Evolutionary conservation across 139 green algal species (phyloP).

Genomic region (Nannochloris sp.): DNA sequence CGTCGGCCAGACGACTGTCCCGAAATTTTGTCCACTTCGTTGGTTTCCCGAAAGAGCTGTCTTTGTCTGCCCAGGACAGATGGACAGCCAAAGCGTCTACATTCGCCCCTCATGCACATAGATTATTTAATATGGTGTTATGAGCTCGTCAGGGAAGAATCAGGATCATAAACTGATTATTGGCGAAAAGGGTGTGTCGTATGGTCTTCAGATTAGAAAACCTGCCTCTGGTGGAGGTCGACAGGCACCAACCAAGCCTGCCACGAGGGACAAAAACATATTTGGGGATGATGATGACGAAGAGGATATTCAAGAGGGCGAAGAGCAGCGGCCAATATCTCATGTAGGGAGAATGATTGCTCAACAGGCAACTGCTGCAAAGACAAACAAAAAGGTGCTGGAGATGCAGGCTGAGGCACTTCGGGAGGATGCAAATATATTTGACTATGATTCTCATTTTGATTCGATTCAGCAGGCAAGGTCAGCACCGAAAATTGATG

Average conservation of each 20-base stretch:
- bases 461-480: constrained; percentile 66
- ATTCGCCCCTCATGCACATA: too few species aligned
- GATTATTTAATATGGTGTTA: too few species aligned
- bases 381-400: constrained; percentile 38
- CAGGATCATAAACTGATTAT: constrained; percentile 5
- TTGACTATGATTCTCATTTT: constrained; percentile 91
- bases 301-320: constrained; percentile 46
- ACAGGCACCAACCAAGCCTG: constrained; percentile 5
- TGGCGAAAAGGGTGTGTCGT: constrained; percentile 67
- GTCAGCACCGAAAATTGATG: constrained; percentile 42
- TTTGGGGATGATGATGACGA: constrained; percentile 55
- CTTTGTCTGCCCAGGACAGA: too few species aligned
- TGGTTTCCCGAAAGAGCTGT: too few species aligned
- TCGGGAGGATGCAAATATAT: constrained; percentile 76
- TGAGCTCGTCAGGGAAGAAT: too few species aligned
- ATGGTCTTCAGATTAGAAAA: constrained; percentile 49
- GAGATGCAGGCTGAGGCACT: constrained; percentile 70
- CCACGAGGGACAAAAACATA: constrained; percentile 6
- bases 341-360: constrained; percentile 45
- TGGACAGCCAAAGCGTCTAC: too few species aligned
- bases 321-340: constrained; percentile 25
- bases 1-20: too few species aligned
- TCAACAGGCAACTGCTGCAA: constrained; percentile 58
- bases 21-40: too few species aligned
- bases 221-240: constrained; percentile 9